phyloP scores from a whole-genome alignment of 768 basidiomycete genomes.

The Mrakia hoshinonis region DNA sequence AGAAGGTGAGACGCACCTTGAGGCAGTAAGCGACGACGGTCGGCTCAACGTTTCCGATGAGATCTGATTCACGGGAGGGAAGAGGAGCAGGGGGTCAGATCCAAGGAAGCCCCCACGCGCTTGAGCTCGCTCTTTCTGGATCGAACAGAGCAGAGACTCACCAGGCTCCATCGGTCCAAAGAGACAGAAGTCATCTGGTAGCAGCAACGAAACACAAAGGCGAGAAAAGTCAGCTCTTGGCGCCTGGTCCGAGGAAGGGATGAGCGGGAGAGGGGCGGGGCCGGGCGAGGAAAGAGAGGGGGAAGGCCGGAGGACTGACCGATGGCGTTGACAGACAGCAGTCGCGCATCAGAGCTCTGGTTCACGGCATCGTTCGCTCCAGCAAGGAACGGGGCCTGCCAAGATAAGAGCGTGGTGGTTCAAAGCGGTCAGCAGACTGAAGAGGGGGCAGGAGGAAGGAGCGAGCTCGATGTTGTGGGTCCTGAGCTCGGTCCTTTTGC shows the following conservation, averaged over 20 bases:
- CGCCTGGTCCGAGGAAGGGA: not conserved
- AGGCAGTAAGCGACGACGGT: conserved; percentile 20
- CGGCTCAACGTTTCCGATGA: conserved; percentile 30
- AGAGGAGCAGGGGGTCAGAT: not conserved
- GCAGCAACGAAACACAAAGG: too few relatives aligned
- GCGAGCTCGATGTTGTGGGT: not conserved
- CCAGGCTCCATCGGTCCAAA: conserved; percentile 20
- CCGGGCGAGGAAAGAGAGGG: not conserved
- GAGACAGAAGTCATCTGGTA: conserved; percentile 18
- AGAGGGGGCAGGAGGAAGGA: not conserved
- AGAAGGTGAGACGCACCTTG: not conserved
- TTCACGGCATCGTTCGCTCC: conserved; percentile 37
- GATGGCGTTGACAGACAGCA: conserved; percentile 40
- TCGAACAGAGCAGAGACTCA: not conserved
- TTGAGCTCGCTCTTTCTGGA: not conserved
- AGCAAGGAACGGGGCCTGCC: conserved; percentile 25
- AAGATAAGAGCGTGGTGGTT: not conserved
- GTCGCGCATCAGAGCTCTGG: conserved; percentile 38
- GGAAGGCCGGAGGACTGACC: not conserved
- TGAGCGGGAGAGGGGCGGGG: not conserved
- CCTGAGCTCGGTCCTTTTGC: not conserved
- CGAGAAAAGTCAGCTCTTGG: too few relatives aligned
- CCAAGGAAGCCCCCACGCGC: not conserved
- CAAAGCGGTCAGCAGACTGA: too few relatives aligned
- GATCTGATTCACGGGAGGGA: conserved; percentile 8